Evolutionary conservation across 495 filamentous ascomycete genomes (phyloP).

Genomic region (Haplographium delicatum): DNA sequence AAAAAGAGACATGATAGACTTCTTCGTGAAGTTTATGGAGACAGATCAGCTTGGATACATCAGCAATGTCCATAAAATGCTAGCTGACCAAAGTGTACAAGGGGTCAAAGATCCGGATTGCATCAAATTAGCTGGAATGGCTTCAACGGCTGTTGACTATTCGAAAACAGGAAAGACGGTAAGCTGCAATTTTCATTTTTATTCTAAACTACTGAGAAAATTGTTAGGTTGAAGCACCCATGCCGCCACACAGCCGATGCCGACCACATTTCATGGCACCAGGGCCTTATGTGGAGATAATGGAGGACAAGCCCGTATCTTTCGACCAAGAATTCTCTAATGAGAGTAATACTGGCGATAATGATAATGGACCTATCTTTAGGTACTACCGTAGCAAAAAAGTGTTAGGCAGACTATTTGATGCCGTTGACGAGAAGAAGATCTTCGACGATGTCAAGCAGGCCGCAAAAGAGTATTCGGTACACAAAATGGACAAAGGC

Average conservation of each 20-base stretch:
- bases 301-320: conserved; percentile 20
- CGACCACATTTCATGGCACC: conserved; percentile 62
- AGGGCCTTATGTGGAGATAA: conserved; percentile 51
- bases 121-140: conserved; percentile 52
- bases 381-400: conserved; percentile 62
- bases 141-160: conserved; percentile 75
- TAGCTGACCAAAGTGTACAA: conserved; percentile 51
- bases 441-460: conserved; percentile 54
- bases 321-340: conserved; percentile 30
- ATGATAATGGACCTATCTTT: conserved; percentile 32
- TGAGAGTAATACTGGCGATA: conserved; percentile 32
- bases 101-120: conserved; percentile 57
- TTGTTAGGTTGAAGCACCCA: conserved; percentile 33
- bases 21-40: conserved; percentile 76
- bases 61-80: conserved; percentile 56
- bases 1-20: conserved; percentile 60
- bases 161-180: conserved; percentile 71
- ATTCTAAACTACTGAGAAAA: neutral
- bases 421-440: conserved; percentile 62
- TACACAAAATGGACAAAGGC: conserved; percentile 5
- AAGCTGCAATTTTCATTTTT: neutral
- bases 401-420: conserved; percentile 64
- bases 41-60: conserved; percentile 68
- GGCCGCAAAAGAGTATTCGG: too few species aligned
- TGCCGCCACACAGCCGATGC: conserved; percentile 33